phyloP scores from a whole-genome alignment of 192 early-diverging fungal species.

The Coemansia sp. region DNA sequence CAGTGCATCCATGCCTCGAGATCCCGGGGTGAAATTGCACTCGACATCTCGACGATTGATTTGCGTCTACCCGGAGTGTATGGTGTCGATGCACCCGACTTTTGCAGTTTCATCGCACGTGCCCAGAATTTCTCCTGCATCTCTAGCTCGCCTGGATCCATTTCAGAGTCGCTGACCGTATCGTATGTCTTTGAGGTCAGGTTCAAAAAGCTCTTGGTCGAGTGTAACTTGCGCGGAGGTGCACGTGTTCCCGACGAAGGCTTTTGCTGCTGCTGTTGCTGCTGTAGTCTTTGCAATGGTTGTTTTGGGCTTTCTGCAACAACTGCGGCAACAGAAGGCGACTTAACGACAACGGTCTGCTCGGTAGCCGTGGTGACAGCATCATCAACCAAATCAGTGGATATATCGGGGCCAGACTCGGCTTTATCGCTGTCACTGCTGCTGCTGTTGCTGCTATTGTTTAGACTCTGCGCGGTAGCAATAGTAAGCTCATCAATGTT shows the following conservation, averaged over 20 bases:
- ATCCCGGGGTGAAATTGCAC: conserved; percentile 38
- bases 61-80: conserved; percentile 43
- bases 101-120: conserved; percentile 46
- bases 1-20: conserved; percentile 52
- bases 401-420: background rate
- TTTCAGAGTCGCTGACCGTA: conserved; percentile 35
- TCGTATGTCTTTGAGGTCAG: conserved; percentile 28
- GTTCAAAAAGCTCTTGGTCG: conserved; percentile 21
- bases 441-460: background rate
- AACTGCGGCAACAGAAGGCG: too few species aligned
- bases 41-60: conserved; percentile 42
- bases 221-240: conserved; percentile 23
- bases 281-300: background rate
- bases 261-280: background rate
- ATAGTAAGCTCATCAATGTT: background rate
- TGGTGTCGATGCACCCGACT: conserved; percentile 38
- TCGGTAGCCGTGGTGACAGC: too few species aligned
- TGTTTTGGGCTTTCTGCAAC: background rate
- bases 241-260: conserved; percentile 12
- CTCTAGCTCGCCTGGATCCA: conserved; percentile 29
- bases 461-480: background rate
- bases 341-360: too few species aligned
- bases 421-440: background rate
- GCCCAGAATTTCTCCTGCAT: conserved; percentile 45
- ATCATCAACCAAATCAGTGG: too few species aligned